Conservation (phyloP, 768 basidiomycete species). For the Exidia glandulosa region DNA sequence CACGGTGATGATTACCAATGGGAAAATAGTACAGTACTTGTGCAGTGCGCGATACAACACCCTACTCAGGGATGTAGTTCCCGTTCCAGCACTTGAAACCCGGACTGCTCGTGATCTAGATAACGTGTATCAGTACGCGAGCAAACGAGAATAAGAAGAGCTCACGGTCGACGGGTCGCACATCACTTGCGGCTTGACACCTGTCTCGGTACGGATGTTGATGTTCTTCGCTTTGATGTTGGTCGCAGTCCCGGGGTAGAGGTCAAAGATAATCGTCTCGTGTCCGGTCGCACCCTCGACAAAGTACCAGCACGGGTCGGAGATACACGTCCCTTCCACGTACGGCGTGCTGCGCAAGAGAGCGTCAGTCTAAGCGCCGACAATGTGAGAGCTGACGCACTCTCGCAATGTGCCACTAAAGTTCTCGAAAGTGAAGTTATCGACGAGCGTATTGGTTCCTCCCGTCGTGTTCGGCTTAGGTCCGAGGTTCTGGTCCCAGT, state of each 20-base stretch:
- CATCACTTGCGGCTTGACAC: constrained; percentile 36
- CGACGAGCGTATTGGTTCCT: constrained; percentile 42
- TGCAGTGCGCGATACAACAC: no score
- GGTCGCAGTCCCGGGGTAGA: constrained; percentile 42
- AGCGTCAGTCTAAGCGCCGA: neutral
- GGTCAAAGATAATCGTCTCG: constrained; percentile 47
- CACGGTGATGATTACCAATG: no score
- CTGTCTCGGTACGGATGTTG: constrained; percentile 32
- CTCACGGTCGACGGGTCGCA: constrained; percentile 29
- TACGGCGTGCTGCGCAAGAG: constrained; percentile 26
- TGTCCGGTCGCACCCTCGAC: constrained; percentile 45
- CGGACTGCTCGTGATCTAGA: constrained; percentile 32
- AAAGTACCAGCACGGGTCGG: constrained; percentile 51
- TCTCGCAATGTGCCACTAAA: constrained; percentile 44
- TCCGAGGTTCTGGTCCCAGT: constrained; percentile 49
- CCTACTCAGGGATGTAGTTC: constrained; percentile 30
- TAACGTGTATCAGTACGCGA: neutral
- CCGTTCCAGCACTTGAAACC: constrained; percentile 43
- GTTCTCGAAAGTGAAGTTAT: constrained; percentile 44
- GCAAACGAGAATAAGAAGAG: neutral
- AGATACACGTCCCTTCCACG: constrained; percentile 48
- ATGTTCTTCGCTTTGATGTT: constrained; percentile 42
- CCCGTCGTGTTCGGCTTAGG: constrained; percentile 32
- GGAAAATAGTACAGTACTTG: no score
- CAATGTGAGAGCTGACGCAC: constrained; percentile 11